A percentile compares a stretch with the other conserved stretches of the same genome.
Evolutionary conservation across 345 rosid species (phyloP).

Genomic region (Melaleuca alternifolia): DNA sequence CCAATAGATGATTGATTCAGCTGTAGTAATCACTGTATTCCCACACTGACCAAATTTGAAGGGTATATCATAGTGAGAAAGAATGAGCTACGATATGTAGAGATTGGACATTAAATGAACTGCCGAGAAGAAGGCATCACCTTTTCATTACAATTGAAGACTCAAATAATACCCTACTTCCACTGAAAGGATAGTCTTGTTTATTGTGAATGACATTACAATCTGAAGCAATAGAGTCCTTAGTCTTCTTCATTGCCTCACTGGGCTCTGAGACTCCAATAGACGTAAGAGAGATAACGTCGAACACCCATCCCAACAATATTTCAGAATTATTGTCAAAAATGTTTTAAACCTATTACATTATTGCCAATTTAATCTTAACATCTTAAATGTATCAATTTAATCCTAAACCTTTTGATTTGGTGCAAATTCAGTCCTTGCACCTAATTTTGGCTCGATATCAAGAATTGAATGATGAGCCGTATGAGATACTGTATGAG

Average conservation of each 20-base stretch:
- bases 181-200: background rate
- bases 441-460: too few species aligned
- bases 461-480: too few species aligned
- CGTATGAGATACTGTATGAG: too few species aligned
- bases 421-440: too few species aligned
- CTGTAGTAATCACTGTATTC: background rate
- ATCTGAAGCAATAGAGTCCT: too few species aligned
- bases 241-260: background rate
- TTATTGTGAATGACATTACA: background rate
- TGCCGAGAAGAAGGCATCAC: background rate
- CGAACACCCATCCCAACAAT: too few species aligned
- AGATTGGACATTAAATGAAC: background rate
- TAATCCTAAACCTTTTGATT: too few species aligned
- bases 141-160: background rate
- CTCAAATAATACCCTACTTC: background rate
- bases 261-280: background rate
- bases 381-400: too few species aligned
- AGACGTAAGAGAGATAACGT: background rate
- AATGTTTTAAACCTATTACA: too few species aligned
- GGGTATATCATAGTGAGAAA: background rate
- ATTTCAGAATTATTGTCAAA: too few species aligned
- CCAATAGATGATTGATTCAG: background rate
- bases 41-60: background rate
- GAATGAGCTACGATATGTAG: background rate
- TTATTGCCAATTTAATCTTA: too few species aligned